Percentiles rank a stretch among this genome's conserved stretches.
Conservation (phyloP, 2,329 filamentous ascomycete genomes). For the Lachnellula occidentalis region DNA sequence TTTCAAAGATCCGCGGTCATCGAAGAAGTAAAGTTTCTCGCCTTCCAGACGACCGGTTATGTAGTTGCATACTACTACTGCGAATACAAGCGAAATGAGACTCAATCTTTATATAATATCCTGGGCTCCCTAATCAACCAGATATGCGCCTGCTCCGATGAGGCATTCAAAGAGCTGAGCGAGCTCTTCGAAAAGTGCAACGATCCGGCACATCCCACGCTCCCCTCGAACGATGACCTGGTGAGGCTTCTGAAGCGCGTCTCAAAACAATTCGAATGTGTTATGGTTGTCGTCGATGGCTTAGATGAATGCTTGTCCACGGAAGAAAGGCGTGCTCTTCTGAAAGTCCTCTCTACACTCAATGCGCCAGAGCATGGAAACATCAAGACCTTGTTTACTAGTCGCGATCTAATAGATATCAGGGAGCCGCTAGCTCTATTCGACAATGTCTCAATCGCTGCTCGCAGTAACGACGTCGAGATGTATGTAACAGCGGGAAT, state of each 20-base stretch:
- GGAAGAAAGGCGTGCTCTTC: background rate
- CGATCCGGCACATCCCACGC: background rate
- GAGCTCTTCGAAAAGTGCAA: background rate
- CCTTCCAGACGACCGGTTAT: too few relatives aligned
- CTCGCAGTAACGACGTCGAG: constrained; percentile 19
- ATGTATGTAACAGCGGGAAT: constrained; percentile 20
- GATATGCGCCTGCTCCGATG: constrained; percentile 17
- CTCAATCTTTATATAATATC: constrained; percentile 17
- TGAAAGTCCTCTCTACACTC: background rate
- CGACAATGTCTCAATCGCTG: constrained; percentile 7
- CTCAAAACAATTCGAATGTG: background rate
- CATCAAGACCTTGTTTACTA: background rate
- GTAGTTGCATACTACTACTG: constrained; percentile 28
- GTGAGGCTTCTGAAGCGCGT: background rate
- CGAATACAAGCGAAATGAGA: constrained; percentile 26
- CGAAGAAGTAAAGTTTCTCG: too few relatives aligned
- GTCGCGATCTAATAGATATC: constrained; percentile 12
- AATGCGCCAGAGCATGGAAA: background rate
- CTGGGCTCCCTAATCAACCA: constrained; percentile 25
- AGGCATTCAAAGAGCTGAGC: background rate
- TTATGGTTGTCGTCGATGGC: constrained; percentile 5
- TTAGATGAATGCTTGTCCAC: constrained; percentile 2
- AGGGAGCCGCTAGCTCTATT: background rate
- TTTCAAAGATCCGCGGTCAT: too few relatives aligned
- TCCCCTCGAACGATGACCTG: background rate